Conservation (phyloP, 129 eudicot genomes). For the Chrysanthemum lavandulifolium region DNA sequence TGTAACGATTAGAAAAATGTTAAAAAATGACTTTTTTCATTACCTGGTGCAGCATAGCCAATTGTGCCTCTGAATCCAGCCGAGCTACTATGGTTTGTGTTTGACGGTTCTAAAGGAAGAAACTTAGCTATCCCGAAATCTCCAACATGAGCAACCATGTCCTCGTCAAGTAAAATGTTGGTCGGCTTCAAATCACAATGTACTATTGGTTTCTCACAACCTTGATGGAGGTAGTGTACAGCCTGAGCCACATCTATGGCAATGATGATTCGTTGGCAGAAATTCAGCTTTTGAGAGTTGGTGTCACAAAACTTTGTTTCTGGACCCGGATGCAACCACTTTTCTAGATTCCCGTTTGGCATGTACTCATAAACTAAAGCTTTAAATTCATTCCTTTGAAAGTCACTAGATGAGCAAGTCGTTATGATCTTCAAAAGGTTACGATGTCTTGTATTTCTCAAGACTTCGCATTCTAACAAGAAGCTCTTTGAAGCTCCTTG, state of each 20-base stretch:
- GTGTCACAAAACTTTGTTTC: conserved; percentile 14
- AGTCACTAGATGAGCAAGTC: conserved; percentile 39
- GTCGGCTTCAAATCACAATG: conserved; percentile 44
- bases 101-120: conserved; percentile 23
- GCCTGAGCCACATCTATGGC: conserved; percentile 38
- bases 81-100: conserved; percentile 33
- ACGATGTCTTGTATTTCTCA: conserved; percentile 36
- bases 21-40: background rate
- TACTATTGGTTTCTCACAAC: conserved; percentile 27
- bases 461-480: conserved; percentile 35
- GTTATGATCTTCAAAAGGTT: conserved; percentile 37
- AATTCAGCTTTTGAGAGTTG: background rate
- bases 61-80: conserved; percentile 48
- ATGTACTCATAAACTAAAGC: conserved; percentile 37
- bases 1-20: background rate
- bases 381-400: conserved; percentile 38
- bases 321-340: conserved; percentile 36
- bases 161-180: conserved; percentile 38
- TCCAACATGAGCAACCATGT: conserved; percentile 38
- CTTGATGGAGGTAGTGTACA: conserved; percentile 35
- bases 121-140: conserved; percentile 45
- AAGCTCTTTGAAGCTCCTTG: conserved; percentile 40
- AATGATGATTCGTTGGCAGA: conserved; percentile 26
- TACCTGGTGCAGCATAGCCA: conserved; percentile 58
- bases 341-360: conserved; percentile 43